phyloP scores from a whole-genome alignment of 2,329 filamentous ascomycete species.

The Colletotrichum agaves region DNA sequence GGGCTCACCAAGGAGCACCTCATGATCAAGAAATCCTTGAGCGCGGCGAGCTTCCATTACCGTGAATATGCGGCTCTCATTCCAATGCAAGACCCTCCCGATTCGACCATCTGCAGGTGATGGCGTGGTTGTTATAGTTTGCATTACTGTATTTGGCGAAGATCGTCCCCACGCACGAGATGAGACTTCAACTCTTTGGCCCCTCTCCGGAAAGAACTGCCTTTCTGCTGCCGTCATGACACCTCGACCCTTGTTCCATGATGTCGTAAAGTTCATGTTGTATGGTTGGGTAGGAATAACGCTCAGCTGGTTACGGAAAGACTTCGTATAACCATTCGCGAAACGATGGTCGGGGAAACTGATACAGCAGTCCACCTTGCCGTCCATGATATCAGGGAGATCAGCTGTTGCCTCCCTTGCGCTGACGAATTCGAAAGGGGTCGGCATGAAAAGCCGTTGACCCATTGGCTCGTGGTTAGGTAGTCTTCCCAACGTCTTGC shows the following conservation, averaged over 20 bases:
- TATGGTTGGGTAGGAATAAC: conserved; percentile 69
- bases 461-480: conserved; percentile 71
- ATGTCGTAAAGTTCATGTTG: conserved; percentile 62
- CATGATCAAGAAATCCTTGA: conserved; percentile 76
- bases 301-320: conserved; percentile 58
- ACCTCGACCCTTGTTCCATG: conserved; percentile 53
- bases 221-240: conserved; percentile 53
- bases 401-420: conserved; percentile 66
- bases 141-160: conserved; percentile 62
- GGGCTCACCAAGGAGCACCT: conserved; percentile 72
- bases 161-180: conserved; percentile 65
- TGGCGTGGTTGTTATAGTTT: conserved; percentile 70
- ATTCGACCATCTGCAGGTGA: conserved; percentile 63
- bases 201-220: conserved; percentile 49
- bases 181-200: conserved; percentile 28
- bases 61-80: conserved; percentile 68
- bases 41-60: conserved; percentile 75
- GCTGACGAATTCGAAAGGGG: conserved; percentile 69
- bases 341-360: conserved; percentile 75
- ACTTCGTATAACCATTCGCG: conserved; percentile 51
- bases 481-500: conserved; percentile 63
- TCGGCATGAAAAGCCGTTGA: conserved; percentile 58
- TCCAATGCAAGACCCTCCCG: conserved; percentile 72
- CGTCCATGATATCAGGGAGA: conserved; percentile 72
- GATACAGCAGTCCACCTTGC: conserved; percentile 69